Conservation (phyloP, 495 filamentous ascomycete species). For the Clavariopsis aquatica region DNA sequence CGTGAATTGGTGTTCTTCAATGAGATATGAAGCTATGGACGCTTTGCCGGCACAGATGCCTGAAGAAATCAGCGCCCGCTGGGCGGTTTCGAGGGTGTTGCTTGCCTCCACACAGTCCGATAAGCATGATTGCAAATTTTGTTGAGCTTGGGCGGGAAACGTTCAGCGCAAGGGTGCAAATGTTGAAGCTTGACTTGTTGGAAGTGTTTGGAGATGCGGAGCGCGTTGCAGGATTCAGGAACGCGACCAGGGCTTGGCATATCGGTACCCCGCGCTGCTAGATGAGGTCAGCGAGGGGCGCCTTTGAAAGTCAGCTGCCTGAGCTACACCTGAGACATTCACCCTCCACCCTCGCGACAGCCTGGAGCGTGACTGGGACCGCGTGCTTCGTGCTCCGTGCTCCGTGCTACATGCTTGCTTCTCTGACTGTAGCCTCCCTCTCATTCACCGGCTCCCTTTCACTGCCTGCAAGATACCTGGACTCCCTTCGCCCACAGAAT, state of each 20-base stretch:
- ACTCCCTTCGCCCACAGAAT: not conserved
- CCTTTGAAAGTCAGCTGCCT: not conserved
- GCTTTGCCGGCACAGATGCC: constrained; percentile 89
- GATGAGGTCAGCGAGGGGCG: constrained; percentile 3
- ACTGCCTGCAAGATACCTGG: not conserved
- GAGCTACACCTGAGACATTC: constrained; percentile 27
- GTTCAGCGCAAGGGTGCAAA: no score
- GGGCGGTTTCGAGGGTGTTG: not conserved
- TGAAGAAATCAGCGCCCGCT: constrained; percentile 40
- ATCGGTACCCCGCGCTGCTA: constrained; percentile 16
- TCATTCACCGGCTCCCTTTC: not conserved
- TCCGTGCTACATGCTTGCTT: constrained; percentile 9
- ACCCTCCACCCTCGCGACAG: not conserved
- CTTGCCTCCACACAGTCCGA: constrained; percentile 88
- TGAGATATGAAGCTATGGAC: constrained; percentile 79
- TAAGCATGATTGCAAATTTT: constrained; percentile 63
- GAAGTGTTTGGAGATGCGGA: not conserved
- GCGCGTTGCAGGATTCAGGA: not conserved
- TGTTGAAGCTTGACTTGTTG: not conserved
- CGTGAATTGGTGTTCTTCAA: constrained; percentile 73
- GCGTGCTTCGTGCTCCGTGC: constrained; percentile 17
- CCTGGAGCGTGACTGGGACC: constrained; percentile 8
- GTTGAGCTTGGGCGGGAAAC: not conserved
- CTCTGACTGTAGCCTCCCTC: not conserved
- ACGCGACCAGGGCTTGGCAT: constrained; percentile 12